Evolutionary conservation across 2,329 filamentous ascomycete species (phyloP).

Genomic region (Herpomyces periplanetae): DNA sequence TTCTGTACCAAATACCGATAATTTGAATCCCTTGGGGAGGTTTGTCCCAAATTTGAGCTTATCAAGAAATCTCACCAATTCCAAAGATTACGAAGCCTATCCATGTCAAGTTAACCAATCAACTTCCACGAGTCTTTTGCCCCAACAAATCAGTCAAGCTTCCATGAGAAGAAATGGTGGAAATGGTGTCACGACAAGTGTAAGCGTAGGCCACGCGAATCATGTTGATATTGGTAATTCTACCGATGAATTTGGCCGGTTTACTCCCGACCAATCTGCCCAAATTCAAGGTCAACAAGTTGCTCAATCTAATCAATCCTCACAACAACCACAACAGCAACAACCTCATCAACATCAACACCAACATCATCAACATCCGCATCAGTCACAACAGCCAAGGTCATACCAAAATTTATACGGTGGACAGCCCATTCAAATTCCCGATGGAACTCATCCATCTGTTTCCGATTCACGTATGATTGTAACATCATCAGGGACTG

Average conservation of each 20-base stretch:
- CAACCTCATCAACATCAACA: conserved; percentile 17
- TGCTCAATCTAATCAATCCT: conserved; percentile 11
- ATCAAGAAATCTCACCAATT: too few relatives aligned
- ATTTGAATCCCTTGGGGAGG: too few relatives aligned
- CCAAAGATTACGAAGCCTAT: too few relatives aligned
- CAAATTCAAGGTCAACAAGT: conserved; percentile 12
- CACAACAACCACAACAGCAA: conserved; percentile 21
- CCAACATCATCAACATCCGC: conserved; percentile 17
- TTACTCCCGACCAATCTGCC: conserved; percentile 41
- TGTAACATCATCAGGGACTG: conserved; percentile 26
- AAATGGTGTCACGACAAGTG: conserved; percentile 30
- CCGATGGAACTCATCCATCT: conserved; percentile 13
- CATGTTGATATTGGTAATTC: conserved; percentile 17
- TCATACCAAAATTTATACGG: conserved; percentile 27
- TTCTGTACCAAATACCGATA: too few relatives aligned
- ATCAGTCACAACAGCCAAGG: conserved; percentile 26
- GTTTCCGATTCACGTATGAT: conserved; percentile 29
- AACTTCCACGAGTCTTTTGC: too few relatives aligned
- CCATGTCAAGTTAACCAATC: too few relatives aligned
- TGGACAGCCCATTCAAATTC: conserved; percentile 12
- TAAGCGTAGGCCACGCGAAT: conserved; percentile 16
- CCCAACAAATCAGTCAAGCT: conserved; percentile 12
- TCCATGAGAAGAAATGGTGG: conserved; percentile 10
- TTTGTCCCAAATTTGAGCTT: too few relatives aligned
- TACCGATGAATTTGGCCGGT: conserved; percentile 45